phyloP scores from a whole-genome alignment of 1,284 basidiomycete genomes.

The Ganoderma leucocontextum region DNA sequence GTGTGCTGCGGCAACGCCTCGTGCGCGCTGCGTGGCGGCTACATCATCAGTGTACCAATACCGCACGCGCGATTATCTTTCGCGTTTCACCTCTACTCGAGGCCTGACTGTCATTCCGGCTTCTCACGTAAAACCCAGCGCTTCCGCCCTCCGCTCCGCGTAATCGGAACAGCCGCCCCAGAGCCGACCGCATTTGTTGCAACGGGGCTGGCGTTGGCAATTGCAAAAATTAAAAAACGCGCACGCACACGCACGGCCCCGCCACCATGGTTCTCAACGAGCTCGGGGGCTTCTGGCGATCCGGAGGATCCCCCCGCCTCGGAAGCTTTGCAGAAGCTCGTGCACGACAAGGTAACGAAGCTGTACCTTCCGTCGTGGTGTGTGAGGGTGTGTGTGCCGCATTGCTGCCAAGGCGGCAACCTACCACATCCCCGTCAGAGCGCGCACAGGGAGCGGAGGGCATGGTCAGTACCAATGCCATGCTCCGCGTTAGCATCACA shows the following conservation, averaged over 20 bases:
- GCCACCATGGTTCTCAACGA: background rate
- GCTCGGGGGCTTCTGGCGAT: slow-evolving; percentile 1
- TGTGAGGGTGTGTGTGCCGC: background rate
- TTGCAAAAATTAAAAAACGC: slow-evolving; percentile 4
- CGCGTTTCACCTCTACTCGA: slow-evolving; percentile 5
- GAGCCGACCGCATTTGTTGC: slow-evolving; percentile 10
- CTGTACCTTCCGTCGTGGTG: background rate
- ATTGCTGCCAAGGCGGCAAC: background rate
- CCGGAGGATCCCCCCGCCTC: background rate
- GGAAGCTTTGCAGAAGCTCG: background rate
- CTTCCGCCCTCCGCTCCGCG: background rate
- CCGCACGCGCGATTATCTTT: slow-evolving; percentile 9
- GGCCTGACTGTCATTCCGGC: background rate
- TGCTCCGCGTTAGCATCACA: background rate
- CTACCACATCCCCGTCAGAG: background rate
- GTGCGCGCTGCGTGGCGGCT: slow-evolving; percentile 9
- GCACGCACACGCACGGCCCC: background rate
- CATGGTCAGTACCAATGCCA: background rate
- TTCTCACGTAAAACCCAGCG: slow-evolving; percentile 1
- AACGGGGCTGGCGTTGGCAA: background rate
- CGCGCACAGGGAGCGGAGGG: background rate
- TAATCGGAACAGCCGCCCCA: background rate
- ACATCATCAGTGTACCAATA: background rate
- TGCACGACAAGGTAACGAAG: background rate
- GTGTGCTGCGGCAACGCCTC: background rate